These are phyloP conservation scores for Aspergillus tamarii DNA, from an alignment of 2,329 filamentous ascomycete species.

Conservation along the genomic window DNA sequence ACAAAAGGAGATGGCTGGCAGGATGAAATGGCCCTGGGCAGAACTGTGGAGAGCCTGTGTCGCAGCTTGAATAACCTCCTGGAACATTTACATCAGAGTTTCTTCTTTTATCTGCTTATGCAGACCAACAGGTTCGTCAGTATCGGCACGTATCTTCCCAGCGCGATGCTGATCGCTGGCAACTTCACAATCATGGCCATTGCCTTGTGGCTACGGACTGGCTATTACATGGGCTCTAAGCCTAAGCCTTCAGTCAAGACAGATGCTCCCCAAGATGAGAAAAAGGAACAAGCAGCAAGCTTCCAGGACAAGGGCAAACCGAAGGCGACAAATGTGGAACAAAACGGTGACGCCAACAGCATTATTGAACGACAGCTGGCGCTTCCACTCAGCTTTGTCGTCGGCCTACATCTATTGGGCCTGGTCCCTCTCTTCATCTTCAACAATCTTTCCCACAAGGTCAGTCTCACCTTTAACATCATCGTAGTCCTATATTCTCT, in stretches of 20 bases:
- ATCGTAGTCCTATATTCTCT: constrained; percentile 12
- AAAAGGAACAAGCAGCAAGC: constrained; percentile 22
- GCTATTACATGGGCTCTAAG: constrained; percentile 50
- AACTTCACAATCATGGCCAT: constrained; percentile 97
- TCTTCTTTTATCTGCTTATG: constrained; percentile 98
- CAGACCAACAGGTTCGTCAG: constrained; percentile 91
- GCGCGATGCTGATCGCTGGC: constrained; percentile 93
- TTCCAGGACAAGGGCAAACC: constrained; percentile 18
- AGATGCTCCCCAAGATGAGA: constrained; percentile 35
- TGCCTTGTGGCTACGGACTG: constrained; percentile 89
- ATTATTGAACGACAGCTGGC: constrained; percentile 45
- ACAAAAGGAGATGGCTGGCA: constrained; percentile 92
- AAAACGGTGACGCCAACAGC: constrained; percentile 23
- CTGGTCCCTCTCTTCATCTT: constrained; percentile 84
- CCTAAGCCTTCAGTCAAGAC: constrained; percentile 13
- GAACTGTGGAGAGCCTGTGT: constrained; percentile 86
- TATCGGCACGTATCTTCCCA: constrained; percentile 95
- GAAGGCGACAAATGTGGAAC: constrained; percentile 12
- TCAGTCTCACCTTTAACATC: constrained; percentile 47
- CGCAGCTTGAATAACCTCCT: constrained; percentile 94
- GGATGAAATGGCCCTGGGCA: constrained; percentile 93
- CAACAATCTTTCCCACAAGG: constrained; percentile 69
- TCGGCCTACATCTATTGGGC: constrained; percentile 73
- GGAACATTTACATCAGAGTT: constrained; percentile 96
- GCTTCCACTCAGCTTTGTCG: constrained; percentile 69